Percentiles rank a stretch among this genome's conserved stretches.
Evolutionary conservation across 179 eudicot genomes (phyloP).

Genomic region (Silene vulgaris): DNA sequence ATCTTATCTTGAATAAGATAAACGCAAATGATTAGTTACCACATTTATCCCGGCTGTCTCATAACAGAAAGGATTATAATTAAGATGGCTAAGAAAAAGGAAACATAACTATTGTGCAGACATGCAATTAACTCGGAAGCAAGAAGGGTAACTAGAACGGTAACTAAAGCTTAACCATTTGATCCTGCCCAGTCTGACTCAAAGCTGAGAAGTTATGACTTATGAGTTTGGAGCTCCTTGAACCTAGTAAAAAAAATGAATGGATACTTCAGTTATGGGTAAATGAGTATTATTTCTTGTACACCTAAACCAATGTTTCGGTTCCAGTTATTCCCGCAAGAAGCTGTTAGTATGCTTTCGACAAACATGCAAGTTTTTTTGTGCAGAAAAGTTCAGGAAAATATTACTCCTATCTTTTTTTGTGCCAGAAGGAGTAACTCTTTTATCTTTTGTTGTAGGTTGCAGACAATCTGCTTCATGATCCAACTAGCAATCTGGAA

Average conservation of each 20-base stretch:
- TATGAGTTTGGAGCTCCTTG: neutral
- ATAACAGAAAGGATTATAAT: neutral
- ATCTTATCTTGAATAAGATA: neutral
- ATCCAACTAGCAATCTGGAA: slow-evolving; percentile 78
- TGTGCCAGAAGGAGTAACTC: neutral
- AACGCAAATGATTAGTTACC: neutral
- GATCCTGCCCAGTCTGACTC: neutral
- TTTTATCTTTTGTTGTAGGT: slow-evolving; percentile 43
- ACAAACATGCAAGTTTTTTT: neutral
- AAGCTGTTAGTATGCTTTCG: neutral
- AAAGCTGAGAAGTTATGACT: neutral
- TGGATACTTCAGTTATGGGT: neutral
- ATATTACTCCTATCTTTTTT: neutral
- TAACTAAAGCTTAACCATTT: neutral
- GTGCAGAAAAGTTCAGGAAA: neutral
- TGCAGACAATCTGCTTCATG: slow-evolving; percentile 93
- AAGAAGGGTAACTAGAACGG: neutral
- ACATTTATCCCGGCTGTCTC: neutral
- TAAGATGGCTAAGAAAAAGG: neutral
- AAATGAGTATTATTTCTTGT: neutral
- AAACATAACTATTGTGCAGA: neutral
- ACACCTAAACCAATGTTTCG: neutral
- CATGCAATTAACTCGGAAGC: neutral
- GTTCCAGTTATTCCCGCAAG: neutral
- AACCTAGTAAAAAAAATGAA: neutral